Evolutionary conservation across 2,329 filamentous ascomycete genomes (phyloP), one percentile per base, ranked within the genome.

Genomic region (Didymella sp.): DNA sequence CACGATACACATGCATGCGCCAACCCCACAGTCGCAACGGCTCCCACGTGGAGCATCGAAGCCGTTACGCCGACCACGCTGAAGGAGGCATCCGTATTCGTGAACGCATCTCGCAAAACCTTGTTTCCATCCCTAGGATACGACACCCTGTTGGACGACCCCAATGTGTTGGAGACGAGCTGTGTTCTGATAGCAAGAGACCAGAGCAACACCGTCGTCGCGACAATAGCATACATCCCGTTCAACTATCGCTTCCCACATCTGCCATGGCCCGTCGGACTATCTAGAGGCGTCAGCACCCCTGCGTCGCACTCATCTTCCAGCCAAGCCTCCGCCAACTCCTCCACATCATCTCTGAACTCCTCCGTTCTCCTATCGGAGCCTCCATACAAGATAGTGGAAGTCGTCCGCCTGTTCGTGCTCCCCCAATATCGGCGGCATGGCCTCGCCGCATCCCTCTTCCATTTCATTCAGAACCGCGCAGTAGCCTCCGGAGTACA

Each of bases 371-470:
- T 12, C 8, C n/a, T 7, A 13, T 19, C n/a, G 2, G 11, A 33
- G 1, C 12, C 27, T 6, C 21, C 12, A 8, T 27, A n/a, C 13
- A 57, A n/a, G 6, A 54, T 35, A 1, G 59, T 60, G 9, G 62
- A 64, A 41, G 62, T 64, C 7, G 33, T 64, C 19, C 59, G 62
- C 6, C 31, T 64, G 6, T 64, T 50, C 22, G 59, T 64, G 2
- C 21, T 51, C 0, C 57, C 57, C 2, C 30, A 35, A 13, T 58
- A 62, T n/a, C 54, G 62, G 21, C 57, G 62, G 13, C 44, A 50
- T 12, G 62, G 62, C 0, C 46, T 64, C 6, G 62, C 57, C 6
- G 55, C 49, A 11, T 31, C 55, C 3, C 46, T 64, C 5, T 60
- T 64, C 13, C 13, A 8, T 2, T 40, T 45, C 5, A 27, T 64